Conservation (phyloP, 2,329 filamentous ascomycete genomes). For the Aspergillus pseudoglaucus region DNA sequence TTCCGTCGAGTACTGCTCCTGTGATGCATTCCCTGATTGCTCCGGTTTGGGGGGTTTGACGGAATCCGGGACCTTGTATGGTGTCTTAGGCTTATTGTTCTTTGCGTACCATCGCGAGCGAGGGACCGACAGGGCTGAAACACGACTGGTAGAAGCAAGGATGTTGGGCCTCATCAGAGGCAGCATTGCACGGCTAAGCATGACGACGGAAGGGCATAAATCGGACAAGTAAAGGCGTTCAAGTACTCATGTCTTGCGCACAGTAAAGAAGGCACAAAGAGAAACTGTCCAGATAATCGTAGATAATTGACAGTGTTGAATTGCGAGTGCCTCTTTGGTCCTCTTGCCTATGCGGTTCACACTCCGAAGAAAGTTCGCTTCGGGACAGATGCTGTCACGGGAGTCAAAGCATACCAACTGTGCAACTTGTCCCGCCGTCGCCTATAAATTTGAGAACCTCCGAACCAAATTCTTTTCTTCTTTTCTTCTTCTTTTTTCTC, state of each 20-base stretch:
- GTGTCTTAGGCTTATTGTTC: constrained; percentile 26
- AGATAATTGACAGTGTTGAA: constrained; percentile 7
- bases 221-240: constrained; percentile 4
- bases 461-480: constrained; percentile 13
- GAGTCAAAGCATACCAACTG: constrained; percentile 14
- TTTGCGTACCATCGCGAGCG: constrained; percentile 36
- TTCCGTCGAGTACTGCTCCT: constrained; percentile 26
- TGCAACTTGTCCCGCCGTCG: constrained; percentile 12
- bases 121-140: constrained; percentile 26
- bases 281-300: constrained; percentile 2
- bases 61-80: constrained; percentile 30
- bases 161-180: constrained; percentile 39
- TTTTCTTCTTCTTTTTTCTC: constrained; percentile 28
- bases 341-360: neutral
- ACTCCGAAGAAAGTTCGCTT: constrained; percentile 21
- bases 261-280: neutral
- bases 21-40: constrained; percentile 19
- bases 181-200: constrained; percentile 42
- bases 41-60: constrained; percentile 22
- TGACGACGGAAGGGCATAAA: constrained; percentile 16
- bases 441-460: constrained; percentile 10
- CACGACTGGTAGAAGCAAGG: constrained; percentile 29
- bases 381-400: constrained; percentile 19
- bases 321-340: constrained; percentile 2
- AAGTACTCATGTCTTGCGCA: constrained; percentile 16